These are phyloP conservation scores for Penicillium waksmanii DNA, from an alignment of 495 filamentous ascomycete genomes.

Conservation along the genomic window DNA sequence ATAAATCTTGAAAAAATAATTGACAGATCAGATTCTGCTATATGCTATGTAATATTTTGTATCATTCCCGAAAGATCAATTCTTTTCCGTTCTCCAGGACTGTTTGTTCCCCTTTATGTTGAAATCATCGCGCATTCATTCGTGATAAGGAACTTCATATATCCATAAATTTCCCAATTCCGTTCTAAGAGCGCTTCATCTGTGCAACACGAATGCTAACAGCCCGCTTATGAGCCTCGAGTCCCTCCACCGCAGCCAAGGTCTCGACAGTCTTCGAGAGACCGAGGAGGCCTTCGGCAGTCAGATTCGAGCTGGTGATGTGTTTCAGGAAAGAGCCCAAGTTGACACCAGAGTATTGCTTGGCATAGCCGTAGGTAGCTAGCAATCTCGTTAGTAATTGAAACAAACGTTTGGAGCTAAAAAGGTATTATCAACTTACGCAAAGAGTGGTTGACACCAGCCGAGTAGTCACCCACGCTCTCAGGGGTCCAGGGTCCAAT, in stretches of 20 bases:
- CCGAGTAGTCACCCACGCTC: constrained; percentile 95
- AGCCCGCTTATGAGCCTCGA: constrained; percentile 92
- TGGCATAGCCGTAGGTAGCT: constrained; percentile 98
- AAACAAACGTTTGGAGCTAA: not conserved
- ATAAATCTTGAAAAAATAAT: not conserved
- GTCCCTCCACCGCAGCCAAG: constrained; percentile 88
- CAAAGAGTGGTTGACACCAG: constrained; percentile 94
- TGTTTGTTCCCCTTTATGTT: constrained; percentile 10
- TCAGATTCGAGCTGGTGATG: constrained; percentile 90
- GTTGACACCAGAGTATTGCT: constrained; percentile 97
- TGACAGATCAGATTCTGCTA: not conserved
- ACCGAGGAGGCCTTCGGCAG: constrained; percentile 78
- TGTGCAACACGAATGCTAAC: constrained; percentile 82
- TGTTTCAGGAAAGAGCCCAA: constrained; percentile 94
- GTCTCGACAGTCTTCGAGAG: constrained; percentile 91
- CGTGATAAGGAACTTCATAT: constrained; percentile 18
- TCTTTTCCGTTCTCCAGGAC: not conserved
- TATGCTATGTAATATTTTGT: constrained; percentile 3
- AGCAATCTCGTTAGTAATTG: constrained; percentile 17
- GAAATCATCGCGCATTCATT: constrained; percentile 30
- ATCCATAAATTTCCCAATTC: not conserved
- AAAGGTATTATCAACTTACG: constrained; percentile 63
- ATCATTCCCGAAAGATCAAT: not conserved
- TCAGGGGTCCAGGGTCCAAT: constrained; percentile 95
- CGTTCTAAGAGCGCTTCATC: constrained; percentile 51